Conservation (phyloP, 805 yeast genomes). For the Millerozyma miso region DNA sequence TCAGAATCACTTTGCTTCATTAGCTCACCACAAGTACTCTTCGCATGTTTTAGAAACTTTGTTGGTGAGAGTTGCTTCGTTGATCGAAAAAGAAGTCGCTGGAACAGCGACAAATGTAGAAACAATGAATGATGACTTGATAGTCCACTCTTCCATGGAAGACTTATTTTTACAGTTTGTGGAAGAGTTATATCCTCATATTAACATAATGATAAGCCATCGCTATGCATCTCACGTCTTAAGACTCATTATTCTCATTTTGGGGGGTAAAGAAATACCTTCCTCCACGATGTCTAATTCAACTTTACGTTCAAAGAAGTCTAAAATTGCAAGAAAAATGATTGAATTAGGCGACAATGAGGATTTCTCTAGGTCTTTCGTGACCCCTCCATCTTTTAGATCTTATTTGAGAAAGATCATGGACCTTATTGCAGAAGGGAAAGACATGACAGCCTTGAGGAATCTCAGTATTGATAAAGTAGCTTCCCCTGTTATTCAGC, state of each 20-base stretch:
- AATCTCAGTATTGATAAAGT: constrained; percentile 73
- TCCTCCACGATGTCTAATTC: constrained; percentile 66
- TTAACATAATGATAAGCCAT: constrained; percentile 59
- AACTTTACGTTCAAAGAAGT: constrained; percentile 74
- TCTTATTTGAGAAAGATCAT: constrained; percentile 52
- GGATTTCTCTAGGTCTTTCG: constrained; percentile 62
- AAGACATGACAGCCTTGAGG: constrained; percentile 46
- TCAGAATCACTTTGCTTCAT: constrained; percentile 66
- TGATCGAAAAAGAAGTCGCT: constrained; percentile 69
- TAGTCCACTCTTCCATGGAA: constrained; percentile 53
- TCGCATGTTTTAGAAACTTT: constrained; percentile 92
- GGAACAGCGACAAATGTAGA: constrained; percentile 34
- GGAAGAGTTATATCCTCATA: constrained; percentile 59
- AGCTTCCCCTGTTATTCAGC: constrained; percentile 84
- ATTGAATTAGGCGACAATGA: constrained; percentile 78
- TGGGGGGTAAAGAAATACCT: constrained; percentile 77
- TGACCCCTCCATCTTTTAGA: constrained; percentile 66
- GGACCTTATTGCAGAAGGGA: constrained; percentile 30
- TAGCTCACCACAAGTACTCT: constrained; percentile 83
- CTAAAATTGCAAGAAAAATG: constrained; percentile 89
- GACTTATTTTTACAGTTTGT: constrained; percentile 59
- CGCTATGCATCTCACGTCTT: constrained; percentile 88
- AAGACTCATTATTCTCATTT: constrained; percentile 62
- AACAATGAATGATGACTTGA: constrained; percentile 30
- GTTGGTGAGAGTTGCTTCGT: constrained; percentile 66